phyloP scores from a whole-genome alignment of 768 basidiomycete genomes.

The Auriscalpium microsporum region DNA sequence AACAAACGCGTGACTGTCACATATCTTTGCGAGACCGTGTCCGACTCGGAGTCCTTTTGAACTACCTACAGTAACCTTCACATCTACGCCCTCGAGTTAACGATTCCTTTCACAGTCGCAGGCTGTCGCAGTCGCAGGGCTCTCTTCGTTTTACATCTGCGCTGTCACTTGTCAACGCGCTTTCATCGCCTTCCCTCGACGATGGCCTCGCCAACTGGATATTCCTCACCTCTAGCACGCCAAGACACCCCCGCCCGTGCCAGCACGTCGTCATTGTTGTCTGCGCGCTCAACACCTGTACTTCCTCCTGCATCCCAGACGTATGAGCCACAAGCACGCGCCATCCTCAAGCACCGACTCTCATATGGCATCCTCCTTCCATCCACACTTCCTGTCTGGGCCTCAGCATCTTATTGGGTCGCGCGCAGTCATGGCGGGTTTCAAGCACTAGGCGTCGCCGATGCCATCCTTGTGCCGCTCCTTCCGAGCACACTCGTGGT shows the following conservation, averaged over 20 bases:
- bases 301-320: slow-evolving; percentile 49
- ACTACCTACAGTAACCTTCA: no score
- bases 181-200: no score
- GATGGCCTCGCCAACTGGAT: no score
- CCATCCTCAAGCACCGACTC: slow-evolving; percentile 53
- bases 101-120: no score
- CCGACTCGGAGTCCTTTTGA: no score
- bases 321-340: slow-evolving; percentile 61
- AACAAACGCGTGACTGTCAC: no score
- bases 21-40: no score
- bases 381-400: slow-evolving; percentile 41
- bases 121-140: no score
- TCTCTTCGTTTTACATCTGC: no score
- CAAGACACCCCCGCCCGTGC: neutral
- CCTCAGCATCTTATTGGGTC: slow-evolving; percentile 31
- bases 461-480: slow-evolving; percentile 33
- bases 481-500: slow-evolving; percentile 30
- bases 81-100: no score
- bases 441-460: slow-evolving; percentile 23
- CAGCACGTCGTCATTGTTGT: slow-evolving; percentile 20
- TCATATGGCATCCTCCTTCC: slow-evolving; percentile 43
- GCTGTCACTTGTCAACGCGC: no score
- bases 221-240: neutral
- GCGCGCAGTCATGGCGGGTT: slow-evolving; percentile 37
- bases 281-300: slow-evolving; percentile 42